These are phyloP conservation scores for Hypsizygus marmoreus DNA, from an alignment of 768 basidiomycete species.

Conservation along the genomic window DNA sequence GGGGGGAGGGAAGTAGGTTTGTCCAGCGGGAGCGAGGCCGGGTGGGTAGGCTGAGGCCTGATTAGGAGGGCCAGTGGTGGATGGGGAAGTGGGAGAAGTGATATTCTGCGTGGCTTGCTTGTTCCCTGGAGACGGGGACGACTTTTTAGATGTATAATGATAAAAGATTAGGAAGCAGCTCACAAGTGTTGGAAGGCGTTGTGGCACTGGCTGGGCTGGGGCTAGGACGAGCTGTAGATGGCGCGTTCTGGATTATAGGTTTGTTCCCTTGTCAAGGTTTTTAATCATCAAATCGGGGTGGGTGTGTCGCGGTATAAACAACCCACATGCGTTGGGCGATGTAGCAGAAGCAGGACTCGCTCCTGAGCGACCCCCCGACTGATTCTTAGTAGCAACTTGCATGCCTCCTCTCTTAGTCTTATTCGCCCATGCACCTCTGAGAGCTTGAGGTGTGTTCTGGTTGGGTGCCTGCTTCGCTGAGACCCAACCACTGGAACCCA, in stretches of 20 bases:
- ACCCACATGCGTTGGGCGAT: constrained; percentile 9
- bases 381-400: neutral
- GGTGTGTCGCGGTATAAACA: neutral
- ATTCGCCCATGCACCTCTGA: constrained; percentile 21
- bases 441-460: constrained; percentile 9
- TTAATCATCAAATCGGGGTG: neutral
- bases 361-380: neutral
- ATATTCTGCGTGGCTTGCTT: neutral
- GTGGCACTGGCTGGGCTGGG: constrained; percentile 3
- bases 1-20: constrained; percentile 13
- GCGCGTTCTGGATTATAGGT: constrained; percentile 15
- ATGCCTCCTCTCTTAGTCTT: neutral
- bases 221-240: constrained; percentile 2
- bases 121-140: too few species aligned
- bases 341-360: neutral
- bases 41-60: constrained; percentile 13
- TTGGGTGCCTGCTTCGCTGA: constrained; percentile 20
- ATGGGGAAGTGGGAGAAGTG: neutral
- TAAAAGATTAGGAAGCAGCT: neutral
- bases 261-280: constrained; percentile 20
- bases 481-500: constrained; percentile 40
- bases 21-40: constrained; percentile 10
- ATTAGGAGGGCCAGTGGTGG: neutral
- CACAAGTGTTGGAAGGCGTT: constrained; percentile 8
- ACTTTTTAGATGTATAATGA: too few species aligned